Evolutionary conservation across 1,139 yeast species (phyloP), one percentile per base, ranked within the genome.

Genomic region (Debaryomycetaceae sp.): DNA sequence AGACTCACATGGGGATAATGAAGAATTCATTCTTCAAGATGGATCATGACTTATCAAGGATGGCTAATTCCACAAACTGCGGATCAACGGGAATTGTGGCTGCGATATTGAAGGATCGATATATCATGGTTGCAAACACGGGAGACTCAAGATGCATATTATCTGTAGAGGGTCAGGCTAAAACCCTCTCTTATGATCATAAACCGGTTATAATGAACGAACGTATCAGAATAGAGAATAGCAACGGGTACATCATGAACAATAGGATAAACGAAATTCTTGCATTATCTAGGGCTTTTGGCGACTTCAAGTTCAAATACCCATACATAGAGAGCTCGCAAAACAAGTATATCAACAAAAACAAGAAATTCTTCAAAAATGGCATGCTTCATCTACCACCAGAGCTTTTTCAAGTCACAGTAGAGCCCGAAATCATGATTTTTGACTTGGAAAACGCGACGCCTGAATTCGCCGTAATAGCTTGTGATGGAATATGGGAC

Each of bases 401-500:
- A 4, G 76, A 72, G 49, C 56, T 73, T 43, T 63, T 59, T 42
- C 82, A 76, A 57, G 84, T 85, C 7, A 82, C 85, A 1, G 87
- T 78, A 6, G 90, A 84, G 51, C 93, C 93, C 0, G 93, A 85
- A 48, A 65, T 83, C 5, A 57, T 84, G 42, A 70, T 78, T 39
- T 86, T 82, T 55, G 77, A 77, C 49, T 59, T 69, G 44, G 55
- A 64, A n/a, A 52, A 56, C 8, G 34, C 41, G 4, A 56, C 58
- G 27, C 89, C 87, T 35, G 90, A 84, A 55, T 85, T 84, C 54
- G 54, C 84, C 20, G 76, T 84, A 1, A 56, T 84, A 42, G 91
- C 90, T 0, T 84, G 93, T 55, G 93, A 85, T 63, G 93, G 93
- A 22, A 80, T 85, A 33, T 85, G 90, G 91, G 93, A 85, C 58